A percentile compares a stretch with the other conserved stretches of the same genome.
Evolutionary conservation across 2,329 filamentous ascomycete species (phyloP).

Genomic region (Diaporthe velutina): DNA sequence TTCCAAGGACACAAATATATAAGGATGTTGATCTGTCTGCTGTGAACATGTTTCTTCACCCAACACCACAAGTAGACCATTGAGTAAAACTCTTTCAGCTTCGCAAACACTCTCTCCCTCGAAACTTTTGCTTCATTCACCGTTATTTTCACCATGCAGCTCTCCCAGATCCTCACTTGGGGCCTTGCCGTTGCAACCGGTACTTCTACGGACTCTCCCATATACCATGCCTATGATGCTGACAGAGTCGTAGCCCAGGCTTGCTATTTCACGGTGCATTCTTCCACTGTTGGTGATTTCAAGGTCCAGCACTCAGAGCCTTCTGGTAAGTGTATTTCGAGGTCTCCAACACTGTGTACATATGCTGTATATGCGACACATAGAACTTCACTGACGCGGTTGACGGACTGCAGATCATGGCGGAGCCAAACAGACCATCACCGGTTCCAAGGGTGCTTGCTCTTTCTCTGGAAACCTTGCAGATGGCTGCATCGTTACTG

Average conservation of each 20-base stretch:
- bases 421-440: conserved; percentile 4
- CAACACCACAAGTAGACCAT: not conserved
- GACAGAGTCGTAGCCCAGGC: not conserved
- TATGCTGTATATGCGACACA: too few species aligned
- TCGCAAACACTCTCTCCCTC: too few species aligned
- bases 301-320: conserved; percentile 7
- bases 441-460: not conserved
- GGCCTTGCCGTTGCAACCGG: not conserved
- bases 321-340: not conserved
- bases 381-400: not conserved
- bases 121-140: not conserved
- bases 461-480: conserved; percentile 11
- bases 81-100: too few species aligned
- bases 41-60: not conserved
- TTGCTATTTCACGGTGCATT: not conserved
- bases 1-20: not conserved
- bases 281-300: not conserved
- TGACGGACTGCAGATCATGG: not conserved
- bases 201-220: not conserved
- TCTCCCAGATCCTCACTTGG: not conserved
- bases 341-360: fast-evolving
- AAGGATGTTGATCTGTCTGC: not conserved
- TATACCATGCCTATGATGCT: not conserved
- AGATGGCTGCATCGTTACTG: not conserved
- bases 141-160: not conserved